Percentiles rank a stretch among this genome's conserved stretches.
phyloP scores from a whole-genome alignment of 371 early-diverging fungal species.

The Rhizopus sp. region DNA sequence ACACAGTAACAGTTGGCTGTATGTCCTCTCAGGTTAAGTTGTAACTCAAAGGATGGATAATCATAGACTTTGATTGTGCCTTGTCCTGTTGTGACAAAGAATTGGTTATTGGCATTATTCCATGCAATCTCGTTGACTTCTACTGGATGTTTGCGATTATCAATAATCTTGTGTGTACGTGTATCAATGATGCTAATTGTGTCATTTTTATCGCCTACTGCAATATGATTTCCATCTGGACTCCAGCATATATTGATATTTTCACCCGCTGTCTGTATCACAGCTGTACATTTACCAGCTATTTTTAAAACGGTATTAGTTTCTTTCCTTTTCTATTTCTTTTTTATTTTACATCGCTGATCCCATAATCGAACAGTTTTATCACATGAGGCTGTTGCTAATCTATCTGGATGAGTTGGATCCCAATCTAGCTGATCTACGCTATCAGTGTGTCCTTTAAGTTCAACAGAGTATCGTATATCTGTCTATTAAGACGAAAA shows the following conservation, averaged over 20 bases:
- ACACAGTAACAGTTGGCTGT: conserved; percentile 85
- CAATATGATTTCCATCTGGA: conserved; percentile 77
- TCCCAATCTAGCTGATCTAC: conserved; percentile 87
- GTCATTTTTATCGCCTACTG: conserved; percentile 86
- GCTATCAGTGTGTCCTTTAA: conserved; percentile 84
- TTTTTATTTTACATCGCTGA: conserved; percentile 62
- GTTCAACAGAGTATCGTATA: conserved; percentile 60
- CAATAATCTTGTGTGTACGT: conserved; percentile 56
- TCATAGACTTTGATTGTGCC: conserved; percentile 74
- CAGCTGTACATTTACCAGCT: conserved; percentile 67
- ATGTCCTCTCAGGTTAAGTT: conserved; percentile 69
- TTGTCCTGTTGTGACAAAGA: conserved; percentile 79
- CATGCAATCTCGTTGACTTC: conserved; percentile 84
- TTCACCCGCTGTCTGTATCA: conserved; percentile 75
- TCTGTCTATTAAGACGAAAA: conserved; percentile 45
- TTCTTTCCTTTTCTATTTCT: not conserved
- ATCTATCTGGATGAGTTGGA: conserved; percentile 71
- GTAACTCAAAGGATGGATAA: conserved; percentile 60
- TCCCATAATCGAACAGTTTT: conserved; percentile 89
- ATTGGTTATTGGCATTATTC: conserved; percentile 76
- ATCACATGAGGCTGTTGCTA: conserved; percentile 88
- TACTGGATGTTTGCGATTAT: conserved; percentile 54
- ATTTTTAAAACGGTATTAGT: not conserved
- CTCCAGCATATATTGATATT: conserved; percentile 90
- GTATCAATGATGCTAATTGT: conserved; percentile 79